Conservation (phyloP, 2,329 filamentous ascomycete genomes). For the Bertia moriformis region DNA sequence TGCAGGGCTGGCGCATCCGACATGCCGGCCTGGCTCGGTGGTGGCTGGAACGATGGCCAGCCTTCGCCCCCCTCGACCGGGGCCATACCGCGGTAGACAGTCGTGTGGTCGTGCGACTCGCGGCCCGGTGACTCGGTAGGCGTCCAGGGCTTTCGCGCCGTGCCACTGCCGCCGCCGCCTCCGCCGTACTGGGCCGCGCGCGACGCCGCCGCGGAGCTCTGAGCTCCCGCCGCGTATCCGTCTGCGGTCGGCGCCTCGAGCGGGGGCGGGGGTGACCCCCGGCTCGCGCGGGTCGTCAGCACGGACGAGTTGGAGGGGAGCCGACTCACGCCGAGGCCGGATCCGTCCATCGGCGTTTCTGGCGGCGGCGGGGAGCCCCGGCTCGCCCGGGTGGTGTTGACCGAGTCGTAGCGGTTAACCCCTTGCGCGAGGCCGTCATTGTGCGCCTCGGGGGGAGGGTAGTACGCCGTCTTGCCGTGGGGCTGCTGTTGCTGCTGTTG, state of each 20-base stretch:
- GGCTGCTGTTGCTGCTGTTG: background rate
- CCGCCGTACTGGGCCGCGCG: constrained; percentile 65
- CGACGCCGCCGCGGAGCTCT: constrained; percentile 74
- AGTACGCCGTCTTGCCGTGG: constrained; percentile 43
- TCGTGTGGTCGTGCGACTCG: constrained; percentile 76
- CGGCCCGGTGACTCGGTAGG: constrained; percentile 80
- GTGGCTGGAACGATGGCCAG: constrained; percentile 18
- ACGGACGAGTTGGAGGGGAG: constrained; percentile 76
- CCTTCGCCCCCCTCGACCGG: constrained; percentile 46
- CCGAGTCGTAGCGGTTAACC: constrained; percentile 13
- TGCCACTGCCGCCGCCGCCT: constrained; percentile 25
- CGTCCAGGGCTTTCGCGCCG: constrained; percentile 67
- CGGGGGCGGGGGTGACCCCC: constrained; percentile 86
- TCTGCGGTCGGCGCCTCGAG: constrained; percentile 82
- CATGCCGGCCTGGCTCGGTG: constrained; percentile 27
- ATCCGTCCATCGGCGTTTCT: constrained; percentile 20
- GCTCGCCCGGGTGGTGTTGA: constrained; percentile 8
- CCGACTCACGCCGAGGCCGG: constrained; percentile 38
- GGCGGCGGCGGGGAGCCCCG: constrained; percentile 6
- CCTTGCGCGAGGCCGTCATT: constrained; percentile 13
- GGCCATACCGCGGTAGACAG: constrained; percentile 75
- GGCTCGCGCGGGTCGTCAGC: constrained; percentile 78
- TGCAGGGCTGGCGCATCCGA: constrained; percentile 26
- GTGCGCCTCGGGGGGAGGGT: constrained; percentile 36
- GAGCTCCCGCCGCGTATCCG: constrained; percentile 70